Base-by-base conservation (phyloP, 2,329 filamentous ascomycete genomes). In the Beauveria sp. region DNA sequence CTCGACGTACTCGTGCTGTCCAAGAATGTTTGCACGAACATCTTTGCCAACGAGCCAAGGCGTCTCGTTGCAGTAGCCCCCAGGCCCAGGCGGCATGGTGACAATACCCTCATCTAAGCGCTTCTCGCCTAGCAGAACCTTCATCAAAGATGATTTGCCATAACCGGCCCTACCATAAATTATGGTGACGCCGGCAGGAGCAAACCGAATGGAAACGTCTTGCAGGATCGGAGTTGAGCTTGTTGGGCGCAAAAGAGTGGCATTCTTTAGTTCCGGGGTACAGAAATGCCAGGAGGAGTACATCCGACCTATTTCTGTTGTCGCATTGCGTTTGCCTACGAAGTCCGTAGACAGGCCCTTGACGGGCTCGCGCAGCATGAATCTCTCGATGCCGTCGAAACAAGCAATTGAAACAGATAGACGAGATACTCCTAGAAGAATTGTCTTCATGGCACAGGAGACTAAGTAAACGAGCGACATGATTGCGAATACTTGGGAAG, bases 11-110 rank as follows among this genome's bases (percentile, higher is more conserved):
- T 51, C 22, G 12, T 51, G 14, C 9, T 46, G 55, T 0, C 73
- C 76, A 0, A 75, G 59, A 7, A 81, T 75, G 37, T 74, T 76
- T 0, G 75, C 64, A 8, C 69, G 69, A 18, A 79, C 64, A 0
- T 72, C 73, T 2, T 64, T 68, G 60, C 79, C 79, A 4, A 69
- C 69, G 2, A 79, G 69, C 76, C 78, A 81, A 0, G 77, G 72
- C 0, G 68, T 70, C 52, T 80, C 30, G 9, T 59, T 37, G 22
- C 56, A 59, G 37, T 52, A 59, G 46, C 47, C 63, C 62, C 59
- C 55, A 63, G 61, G 18, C 2, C 46, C 46, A 2, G 47, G 37
- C 6, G 46, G 46, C 34, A 51, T 41, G 22, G 16, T 43, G 10
- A 59, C 16, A 1, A 20, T 22, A 3, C 56, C 56, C 4, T n/a